These are phyloP conservation scores for Talaromyces marneffei DNA, from an alignment of 2,329 filamentous ascomycete species.

Conservation along the genomic window DNA sequence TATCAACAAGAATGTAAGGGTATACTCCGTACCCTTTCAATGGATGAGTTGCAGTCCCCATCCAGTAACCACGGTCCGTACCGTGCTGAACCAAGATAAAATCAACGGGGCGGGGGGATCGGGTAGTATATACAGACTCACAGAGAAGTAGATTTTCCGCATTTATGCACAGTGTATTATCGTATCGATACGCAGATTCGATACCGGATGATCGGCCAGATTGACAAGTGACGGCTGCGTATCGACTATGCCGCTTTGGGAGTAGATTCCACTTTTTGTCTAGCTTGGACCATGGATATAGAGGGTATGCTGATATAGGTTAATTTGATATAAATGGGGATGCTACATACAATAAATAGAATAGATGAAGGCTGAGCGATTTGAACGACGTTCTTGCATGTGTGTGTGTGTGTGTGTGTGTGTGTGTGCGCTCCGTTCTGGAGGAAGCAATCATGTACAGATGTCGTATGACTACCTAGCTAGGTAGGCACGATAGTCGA, in stretches of 20 bases:
- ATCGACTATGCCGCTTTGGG: background rate
- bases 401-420: no score
- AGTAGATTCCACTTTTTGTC: constrained; percentile 4
- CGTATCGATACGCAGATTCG: background rate
- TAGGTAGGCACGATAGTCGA: background rate
- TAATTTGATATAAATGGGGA: background rate
- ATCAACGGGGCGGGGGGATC: no score
- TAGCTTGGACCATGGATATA: background rate
- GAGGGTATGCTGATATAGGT: background rate
- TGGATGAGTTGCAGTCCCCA: no score
- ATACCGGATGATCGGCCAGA: constrained; percentile 4
- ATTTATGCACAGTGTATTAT: no score
- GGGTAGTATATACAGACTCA: background rate
- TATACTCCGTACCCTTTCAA: no score
- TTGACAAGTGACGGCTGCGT: background rate
- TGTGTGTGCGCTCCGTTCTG: no score
- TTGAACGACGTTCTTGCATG: background rate
- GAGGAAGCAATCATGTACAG: no score
- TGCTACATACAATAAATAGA: background rate
- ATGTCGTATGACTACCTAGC: background rate
- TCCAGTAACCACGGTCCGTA: no score
- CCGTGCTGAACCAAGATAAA: no score
- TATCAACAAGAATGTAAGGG: background rate
- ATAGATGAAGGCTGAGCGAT: no score
- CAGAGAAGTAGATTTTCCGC: background rate